Conservation (phyloP, 768 basidiomycete species). For the Leccinellum luteum region DNA sequence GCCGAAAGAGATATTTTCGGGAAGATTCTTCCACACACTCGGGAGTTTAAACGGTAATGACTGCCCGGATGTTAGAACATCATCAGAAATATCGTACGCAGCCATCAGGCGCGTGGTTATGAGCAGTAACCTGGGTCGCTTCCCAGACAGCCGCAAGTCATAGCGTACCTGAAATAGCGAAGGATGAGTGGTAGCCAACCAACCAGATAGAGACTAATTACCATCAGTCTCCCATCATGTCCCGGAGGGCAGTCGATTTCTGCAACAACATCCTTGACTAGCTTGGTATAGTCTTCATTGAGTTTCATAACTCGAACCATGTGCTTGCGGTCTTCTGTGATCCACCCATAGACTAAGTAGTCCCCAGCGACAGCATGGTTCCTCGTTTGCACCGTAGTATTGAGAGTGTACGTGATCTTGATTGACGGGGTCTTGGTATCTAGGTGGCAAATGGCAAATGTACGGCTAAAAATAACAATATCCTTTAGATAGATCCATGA, state of each 20-base stretch:
- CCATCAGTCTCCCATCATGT: conserved; percentile 27
- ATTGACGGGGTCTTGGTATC: conserved; percentile 27
- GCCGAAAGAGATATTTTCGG: conserved; percentile 25
- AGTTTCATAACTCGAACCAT: conserved; percentile 31
- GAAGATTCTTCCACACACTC: conserved; percentile 18
- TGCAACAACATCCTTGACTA: conserved; percentile 18
- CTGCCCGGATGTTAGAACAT: conserved; percentile 7
- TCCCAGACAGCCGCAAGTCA: conserved; percentile 28
- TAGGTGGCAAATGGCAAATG: conserved; percentile 27
- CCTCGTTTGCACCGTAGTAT: conserved; percentile 22
- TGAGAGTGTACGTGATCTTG: conserved; percentile 24
- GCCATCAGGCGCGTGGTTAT: conserved; percentile 29
- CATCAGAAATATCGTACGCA: conserved; percentile 28
- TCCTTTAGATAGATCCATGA: not conserved
- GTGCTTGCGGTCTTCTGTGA: conserved; percentile 28
- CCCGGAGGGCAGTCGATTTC: conserved; percentile 31
- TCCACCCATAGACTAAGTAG: conserved; percentile 30
- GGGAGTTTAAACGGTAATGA: conserved; percentile 9
- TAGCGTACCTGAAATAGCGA: conserved; percentile 22
- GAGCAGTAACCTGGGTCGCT: conserved; percentile 22
- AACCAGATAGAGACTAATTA: not conserved
- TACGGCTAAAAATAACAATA: conserved; percentile 7
- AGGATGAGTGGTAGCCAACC: not conserved
- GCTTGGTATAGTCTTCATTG: conserved; percentile 22
- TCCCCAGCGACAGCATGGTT: conserved; percentile 25